Evolutionary conservation across 345 rosid genomes (phyloP), one percentile per base, ranked within the genome.

Genomic region (Lepidium didymum): DNA sequence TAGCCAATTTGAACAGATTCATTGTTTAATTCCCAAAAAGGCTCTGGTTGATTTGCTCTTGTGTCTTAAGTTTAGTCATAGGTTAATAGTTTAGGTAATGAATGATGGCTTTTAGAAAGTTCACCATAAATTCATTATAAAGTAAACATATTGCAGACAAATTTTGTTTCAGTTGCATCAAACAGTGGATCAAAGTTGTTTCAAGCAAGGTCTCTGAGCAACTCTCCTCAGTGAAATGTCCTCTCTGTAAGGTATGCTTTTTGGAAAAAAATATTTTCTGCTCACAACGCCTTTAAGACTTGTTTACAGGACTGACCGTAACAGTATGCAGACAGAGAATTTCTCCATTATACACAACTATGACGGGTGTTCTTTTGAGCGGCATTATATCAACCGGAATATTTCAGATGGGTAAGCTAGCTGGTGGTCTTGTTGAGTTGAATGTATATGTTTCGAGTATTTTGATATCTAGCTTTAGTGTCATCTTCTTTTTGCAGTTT

Each of bases 211-310:
- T 76, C 45, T 70, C 81, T 23, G 62, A 70, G 64, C 62, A 67
- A n/a, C 72, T 80, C 2, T 70, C 84, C 16, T 86, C 89, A 46
- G 71, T 89, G 6, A 81, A 78, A 47, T 94, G 99, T 70, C 99
- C 99, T 56, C 61, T 91, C 44, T 94, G 99, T 83, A 94, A 91
- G 97, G 96, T 91, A 57, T 75, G 80, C 59, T 56, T 72, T 42
- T 2, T 35, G 45, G 10, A 27, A 31, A 19, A 10, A 10, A n/a
- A 62, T 0, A 3, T 62, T 27, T 62, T 55, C 4, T 36, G 3
- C 8, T 27, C 56, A 46, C 1, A 38, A 34, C 10, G 56, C 1
- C 8, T 29, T 61, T 40, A 29, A 19, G 29, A 49, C 27, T 69
- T 56, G 25, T 43, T 75, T 47, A 45, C 2, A 38, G 37, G 34